Percentiles rank a stretch among this genome's conserved stretches.
These are phyloP conservation scores for Piper longum DNA, from an alignment of 164 flowering plant genomes.

Conservation along the genomic window DNA sequence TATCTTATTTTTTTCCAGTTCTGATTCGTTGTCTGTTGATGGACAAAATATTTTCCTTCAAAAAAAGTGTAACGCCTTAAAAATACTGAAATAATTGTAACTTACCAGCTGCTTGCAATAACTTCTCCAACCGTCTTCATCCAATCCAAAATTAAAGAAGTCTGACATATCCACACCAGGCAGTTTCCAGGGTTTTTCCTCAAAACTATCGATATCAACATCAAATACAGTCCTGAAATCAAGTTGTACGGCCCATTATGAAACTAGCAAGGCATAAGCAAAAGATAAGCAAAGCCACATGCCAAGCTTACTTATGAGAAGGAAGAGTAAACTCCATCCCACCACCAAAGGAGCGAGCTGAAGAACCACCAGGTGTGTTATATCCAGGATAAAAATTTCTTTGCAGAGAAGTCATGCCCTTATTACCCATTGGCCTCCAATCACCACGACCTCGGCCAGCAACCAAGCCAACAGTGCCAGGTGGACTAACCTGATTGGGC, in stretches of 20 bases:
- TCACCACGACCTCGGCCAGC: slow-evolving; percentile 68
- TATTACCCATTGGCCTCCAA: slow-evolving; percentile 51
- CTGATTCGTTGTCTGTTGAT: background rate
- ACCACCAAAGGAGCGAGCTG: slow-evolving; percentile 65
- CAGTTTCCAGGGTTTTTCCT: slow-evolving; percentile 83
- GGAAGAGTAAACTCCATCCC: slow-evolving; percentile 96
- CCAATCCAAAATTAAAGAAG: slow-evolving; percentile 83
- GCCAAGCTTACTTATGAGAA: slow-evolving; percentile 72
- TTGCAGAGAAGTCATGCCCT: slow-evolving; percentile 36
- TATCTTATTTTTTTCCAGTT: background rate
- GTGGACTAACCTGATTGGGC: slow-evolving; percentile 76
- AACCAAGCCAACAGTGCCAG: slow-evolving; percentile 20
- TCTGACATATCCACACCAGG: slow-evolving; percentile 68
- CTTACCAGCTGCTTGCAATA: slow-evolving; percentile 83
- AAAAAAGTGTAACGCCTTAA: background rate
- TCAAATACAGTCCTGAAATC: slow-evolving; percentile 82
- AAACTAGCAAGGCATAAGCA: background rate
- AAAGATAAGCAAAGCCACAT: background rate
- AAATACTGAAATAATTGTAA: background rate
- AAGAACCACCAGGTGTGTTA: slow-evolving; percentile 51
- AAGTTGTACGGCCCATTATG: background rate
- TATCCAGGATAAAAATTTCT: slow-evolving; percentile 57
- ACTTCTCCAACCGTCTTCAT: slow-evolving; percentile 83
- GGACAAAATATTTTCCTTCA: background rate
- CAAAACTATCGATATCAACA: slow-evolving; percentile 73